These are phyloP conservation scores for Stachybotrys echinatus DNA, from an alignment of 2,329 filamentous ascomycete species.

Conservation along the genomic window DNA sequence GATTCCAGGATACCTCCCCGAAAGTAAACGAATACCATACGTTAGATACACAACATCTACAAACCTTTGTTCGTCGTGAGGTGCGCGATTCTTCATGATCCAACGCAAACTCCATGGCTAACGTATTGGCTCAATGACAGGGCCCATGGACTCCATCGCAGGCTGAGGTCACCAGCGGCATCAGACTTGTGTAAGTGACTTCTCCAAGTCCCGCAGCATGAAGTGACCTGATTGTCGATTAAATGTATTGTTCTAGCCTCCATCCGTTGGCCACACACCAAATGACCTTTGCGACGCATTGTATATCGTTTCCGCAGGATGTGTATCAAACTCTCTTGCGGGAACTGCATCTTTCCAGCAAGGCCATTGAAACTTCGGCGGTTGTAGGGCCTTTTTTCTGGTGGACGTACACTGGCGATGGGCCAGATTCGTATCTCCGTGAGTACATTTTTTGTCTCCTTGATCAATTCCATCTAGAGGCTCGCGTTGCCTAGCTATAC, in stretches of 20 bases:
- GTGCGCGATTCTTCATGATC: neutral
- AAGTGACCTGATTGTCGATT: too few relatives aligned
- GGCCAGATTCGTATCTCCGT: constrained; percentile 52
- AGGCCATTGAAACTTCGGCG: constrained; percentile 52
- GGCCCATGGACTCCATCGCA: neutral
- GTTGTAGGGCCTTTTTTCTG: constrained; percentile 61
- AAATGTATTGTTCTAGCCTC: neutral
- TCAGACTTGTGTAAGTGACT: neutral
- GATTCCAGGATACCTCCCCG: neutral
- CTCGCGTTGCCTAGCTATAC: too few relatives aligned
- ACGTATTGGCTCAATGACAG: neutral
- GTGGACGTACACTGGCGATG: constrained; percentile 51
- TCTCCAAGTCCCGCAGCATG: too few relatives aligned
- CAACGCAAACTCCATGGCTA: neutral
- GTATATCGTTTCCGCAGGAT: neutral
- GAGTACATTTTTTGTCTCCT: constrained; percentile 16
- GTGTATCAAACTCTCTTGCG: neutral
- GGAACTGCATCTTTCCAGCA: constrained; percentile 44
- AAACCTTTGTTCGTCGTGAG: neutral
- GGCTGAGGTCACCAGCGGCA: neutral
- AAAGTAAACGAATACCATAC: neutral
- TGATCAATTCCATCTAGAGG: neutral
- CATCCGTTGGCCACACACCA: neutral
- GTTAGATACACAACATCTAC: neutral
- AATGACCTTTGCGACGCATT: neutral